A percentile compares a stretch with the other conserved stretches of the same genome.
Evolutionary conservation across 164 flowering plant genomes (phyloP).

Genomic region (Macadamia tetraphylla): DNA sequence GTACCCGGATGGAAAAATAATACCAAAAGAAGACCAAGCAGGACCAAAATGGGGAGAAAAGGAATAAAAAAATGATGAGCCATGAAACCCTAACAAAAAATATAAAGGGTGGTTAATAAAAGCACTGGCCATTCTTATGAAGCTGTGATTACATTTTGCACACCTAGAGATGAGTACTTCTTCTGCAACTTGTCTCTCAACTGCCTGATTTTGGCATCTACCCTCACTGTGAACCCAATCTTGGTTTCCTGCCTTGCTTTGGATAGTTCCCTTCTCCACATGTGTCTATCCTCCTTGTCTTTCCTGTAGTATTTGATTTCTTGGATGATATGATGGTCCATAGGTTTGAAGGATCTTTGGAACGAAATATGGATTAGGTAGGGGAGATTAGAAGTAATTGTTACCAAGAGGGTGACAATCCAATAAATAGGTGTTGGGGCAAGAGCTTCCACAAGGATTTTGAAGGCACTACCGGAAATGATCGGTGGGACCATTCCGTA

Average conservation of each 20-base stretch:
- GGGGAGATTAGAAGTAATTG: slow-evolving; percentile 38
- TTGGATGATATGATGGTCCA: slow-evolving; percentile 78
- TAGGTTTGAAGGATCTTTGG: slow-evolving; percentile 58
- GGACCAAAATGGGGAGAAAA: not conserved
- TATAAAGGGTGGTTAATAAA: not conserved
- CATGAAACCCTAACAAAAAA: not conserved
- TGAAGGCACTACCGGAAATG: slow-evolving; percentile 27
- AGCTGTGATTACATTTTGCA: slow-evolving; percentile 4
- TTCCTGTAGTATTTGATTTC: slow-evolving; percentile 73
- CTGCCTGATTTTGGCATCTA: slow-evolving; percentile 68
- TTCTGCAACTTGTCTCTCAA: slow-evolving; percentile 49
- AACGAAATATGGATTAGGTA: slow-evolving; percentile 52
- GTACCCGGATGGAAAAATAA: not conserved
- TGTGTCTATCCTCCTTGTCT: slow-evolving; percentile 49
- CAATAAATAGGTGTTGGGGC: slow-evolving; percentile 45
- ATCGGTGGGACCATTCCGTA: slow-evolving; percentile 37
- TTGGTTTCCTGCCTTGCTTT: slow-evolving; percentile 65
- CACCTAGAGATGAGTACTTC: slow-evolving; percentile 21
- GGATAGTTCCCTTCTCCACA: slow-evolving; percentile 66
- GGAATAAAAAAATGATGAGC: not conserved
- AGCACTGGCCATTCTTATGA: slow-evolving; percentile 3
- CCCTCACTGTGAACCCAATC: slow-evolving; percentile 75
- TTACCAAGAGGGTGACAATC: slow-evolving; percentile 37
- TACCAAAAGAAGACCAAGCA: slow-evolving; percentile 2
- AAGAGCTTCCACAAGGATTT: slow-evolving; percentile 36